Evolutionary conservation across 2,329 filamentous ascomycete species (phyloP).

Genomic region (Claviceps humidiphila): DNA sequence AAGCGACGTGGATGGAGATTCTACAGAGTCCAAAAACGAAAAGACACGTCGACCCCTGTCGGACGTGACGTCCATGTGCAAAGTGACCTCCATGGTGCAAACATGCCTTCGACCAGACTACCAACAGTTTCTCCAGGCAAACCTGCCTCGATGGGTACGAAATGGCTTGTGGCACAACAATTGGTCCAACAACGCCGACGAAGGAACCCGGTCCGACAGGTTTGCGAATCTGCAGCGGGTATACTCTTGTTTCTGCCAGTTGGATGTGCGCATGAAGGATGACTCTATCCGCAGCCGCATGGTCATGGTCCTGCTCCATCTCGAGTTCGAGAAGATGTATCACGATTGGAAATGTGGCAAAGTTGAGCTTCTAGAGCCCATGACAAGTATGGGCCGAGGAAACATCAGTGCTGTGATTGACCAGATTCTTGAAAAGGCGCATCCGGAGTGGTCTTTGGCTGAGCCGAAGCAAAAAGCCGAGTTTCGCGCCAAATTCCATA

Average conservation of each 20-base stretch:
- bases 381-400: background rate
- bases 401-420: constrained; percentile 1
- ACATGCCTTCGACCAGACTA: background rate
- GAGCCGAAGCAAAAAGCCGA: background rate
- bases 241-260: background rate
- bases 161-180: background rate
- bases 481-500: background rate
- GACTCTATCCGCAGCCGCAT: background rate
- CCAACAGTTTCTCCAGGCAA: background rate
- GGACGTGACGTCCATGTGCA: background rate
- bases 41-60: background rate
- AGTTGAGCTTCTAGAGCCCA: background rate
- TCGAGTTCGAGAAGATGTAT: background rate
- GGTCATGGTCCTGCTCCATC: constrained; percentile 1
- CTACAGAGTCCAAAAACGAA: background rate
- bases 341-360: background rate
- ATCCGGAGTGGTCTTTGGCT: background rate
- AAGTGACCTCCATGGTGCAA: background rate
- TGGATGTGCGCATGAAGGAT: background rate
- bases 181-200: background rate
- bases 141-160: background rate
- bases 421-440: background rate
- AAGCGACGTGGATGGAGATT: background rate
- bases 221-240: background rate
- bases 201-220: background rate